Percentiles rank a stretch among this genome's conserved stretches.
Evolutionary conservation across 768 basidiomycete species (phyloP).

Genomic region (Chalciporus pseudorubinellus): DNA sequence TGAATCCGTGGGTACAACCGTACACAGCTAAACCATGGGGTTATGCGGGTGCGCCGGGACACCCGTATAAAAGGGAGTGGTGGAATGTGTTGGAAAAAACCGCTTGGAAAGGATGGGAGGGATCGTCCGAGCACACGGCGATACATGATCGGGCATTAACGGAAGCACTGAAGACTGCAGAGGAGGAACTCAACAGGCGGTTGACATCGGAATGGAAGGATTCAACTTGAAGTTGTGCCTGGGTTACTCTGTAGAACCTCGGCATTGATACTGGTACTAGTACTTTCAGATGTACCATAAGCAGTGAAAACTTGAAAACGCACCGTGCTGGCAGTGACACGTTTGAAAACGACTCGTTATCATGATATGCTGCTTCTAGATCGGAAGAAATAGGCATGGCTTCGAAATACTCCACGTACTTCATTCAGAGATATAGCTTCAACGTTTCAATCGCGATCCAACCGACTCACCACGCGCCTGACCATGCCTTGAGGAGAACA

Average conservation of each 20-base stretch:
- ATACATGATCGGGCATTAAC: constrained; percentile 11
- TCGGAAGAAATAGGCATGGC: background rate
- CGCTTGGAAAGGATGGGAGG: constrained; percentile 39
- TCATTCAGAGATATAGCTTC: background rate
- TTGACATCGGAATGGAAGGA: background rate
- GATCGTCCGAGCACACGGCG: constrained; percentile 22
- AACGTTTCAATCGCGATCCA: background rate
- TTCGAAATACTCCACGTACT: background rate
- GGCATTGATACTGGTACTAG: background rate
- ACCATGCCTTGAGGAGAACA: too few relatives aligned
- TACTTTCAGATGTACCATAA: background rate
- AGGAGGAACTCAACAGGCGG: constrained; percentile 10
- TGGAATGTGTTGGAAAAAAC: constrained; percentile 43
- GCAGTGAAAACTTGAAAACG: background rate
- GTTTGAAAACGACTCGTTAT: background rate
- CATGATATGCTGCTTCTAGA: too few relatives aligned
- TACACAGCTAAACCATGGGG: constrained; percentile 58
- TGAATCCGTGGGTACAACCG: constrained; percentile 54
- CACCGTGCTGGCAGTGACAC: background rate
- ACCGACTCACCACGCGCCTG: too few relatives aligned
- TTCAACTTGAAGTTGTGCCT: background rate
- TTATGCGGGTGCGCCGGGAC: constrained; percentile 49
- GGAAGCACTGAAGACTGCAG: constrained; percentile 5
- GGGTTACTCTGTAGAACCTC: background rate
- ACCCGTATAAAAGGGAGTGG: constrained; percentile 50